These are phyloP conservation scores for Vigna reflexopilosa DNA, from an alignment of 306 rosid genomes.

Conservation along the genomic window DNA sequence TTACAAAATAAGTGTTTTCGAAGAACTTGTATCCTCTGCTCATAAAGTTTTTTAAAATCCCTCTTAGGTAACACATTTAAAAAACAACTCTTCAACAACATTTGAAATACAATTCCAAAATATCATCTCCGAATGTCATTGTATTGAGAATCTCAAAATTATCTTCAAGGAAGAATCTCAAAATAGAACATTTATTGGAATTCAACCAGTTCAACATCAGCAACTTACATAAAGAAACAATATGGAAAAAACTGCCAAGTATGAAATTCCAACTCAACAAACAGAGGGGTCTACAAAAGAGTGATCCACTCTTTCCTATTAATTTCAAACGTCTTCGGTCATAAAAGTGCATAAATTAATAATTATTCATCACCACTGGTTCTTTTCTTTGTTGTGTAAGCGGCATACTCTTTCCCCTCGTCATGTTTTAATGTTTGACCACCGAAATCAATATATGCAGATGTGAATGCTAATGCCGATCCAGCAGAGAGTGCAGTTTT, in stretches of 20 bases:
- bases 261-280: slow-evolving; percentile 46
- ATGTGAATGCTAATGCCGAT: slow-evolving; percentile 85
- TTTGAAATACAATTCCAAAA: too few relatives aligned
- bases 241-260: slow-evolving; percentile 28
- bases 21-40: too few relatives aligned
- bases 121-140: neutral
- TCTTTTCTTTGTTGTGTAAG: slow-evolving; percentile 92
- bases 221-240: slow-evolving; percentile 49
- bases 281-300: slow-evolving; percentile 55
- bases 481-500: slow-evolving; percentile 91
- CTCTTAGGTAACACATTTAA: too few relatives aligned
- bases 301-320: slow-evolving; percentile 53
- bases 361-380: slow-evolving; percentile 46
- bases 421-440: slow-evolving; percentile 85
- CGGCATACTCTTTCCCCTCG: slow-evolving; percentile 82
- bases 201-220: slow-evolving; percentile 44
- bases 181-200: slow-evolving; percentile 53
- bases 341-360: slow-evolving; percentile 37
- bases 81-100: too few relatives aligned
- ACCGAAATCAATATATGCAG: slow-evolving; percentile 73
- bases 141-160: slow-evolving; percentile 24
- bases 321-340: slow-evolving; percentile 43
- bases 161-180: slow-evolving; percentile 21
- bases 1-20: too few relatives aligned
- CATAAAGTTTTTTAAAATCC: too few relatives aligned